These are phyloP conservation scores for Tolypocladium tundrense DNA, from an alignment of 2,329 filamentous ascomycete species.

Conservation along the genomic window DNA sequence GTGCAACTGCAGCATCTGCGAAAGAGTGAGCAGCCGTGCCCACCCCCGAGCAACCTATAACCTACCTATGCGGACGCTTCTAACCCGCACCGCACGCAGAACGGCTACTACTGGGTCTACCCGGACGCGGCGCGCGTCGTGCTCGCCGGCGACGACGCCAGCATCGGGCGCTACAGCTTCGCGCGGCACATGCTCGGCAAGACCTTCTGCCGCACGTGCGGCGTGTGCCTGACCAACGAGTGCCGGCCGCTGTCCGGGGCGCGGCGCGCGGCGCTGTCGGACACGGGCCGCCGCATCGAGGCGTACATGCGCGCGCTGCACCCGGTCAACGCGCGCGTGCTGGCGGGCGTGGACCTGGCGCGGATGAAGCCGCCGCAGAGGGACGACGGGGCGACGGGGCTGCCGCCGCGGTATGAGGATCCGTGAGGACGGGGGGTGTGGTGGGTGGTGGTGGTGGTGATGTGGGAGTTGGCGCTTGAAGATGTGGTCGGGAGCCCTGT, in stretches of 20 bases:
- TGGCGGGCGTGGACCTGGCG: constrained; percentile 26
- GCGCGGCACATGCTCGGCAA: constrained; percentile 21
- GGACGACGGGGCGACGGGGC: constrained; percentile 15
- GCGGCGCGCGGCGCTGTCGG: constrained; percentile 21
- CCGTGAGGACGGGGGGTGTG: constrained; percentile 15
- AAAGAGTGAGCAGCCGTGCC: constrained; percentile 19
- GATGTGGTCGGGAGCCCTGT: too few species aligned
- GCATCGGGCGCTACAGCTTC: constrained; percentile 29
- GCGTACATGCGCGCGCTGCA: constrained; percentile 4
- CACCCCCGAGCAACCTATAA: too few species aligned
- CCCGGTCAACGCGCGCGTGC: constrained; percentile 28
- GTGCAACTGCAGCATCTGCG: constrained; percentile 43
- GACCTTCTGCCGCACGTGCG: constrained; percentile 38
- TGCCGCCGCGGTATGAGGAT: constrained; percentile 27
- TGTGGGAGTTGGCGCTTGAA: background rate
- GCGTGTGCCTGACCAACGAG: constrained; percentile 29
- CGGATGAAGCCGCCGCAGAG: constrained; percentile 9
- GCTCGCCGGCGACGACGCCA: constrained; percentile 26
- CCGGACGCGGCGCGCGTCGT: constrained; percentile 26
- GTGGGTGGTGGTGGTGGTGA: too few species aligned
- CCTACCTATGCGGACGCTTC: background rate
- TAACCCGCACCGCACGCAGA: constrained; percentile 21
- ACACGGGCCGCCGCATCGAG: constrained; percentile 11
- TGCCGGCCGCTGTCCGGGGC: constrained; percentile 20
- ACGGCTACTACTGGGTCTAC: constrained; percentile 35